These are phyloP conservation scores for Omphalotus olearius DNA, from an alignment of 1,284 basidiomycete species.

Conservation along the genomic window DNA sequence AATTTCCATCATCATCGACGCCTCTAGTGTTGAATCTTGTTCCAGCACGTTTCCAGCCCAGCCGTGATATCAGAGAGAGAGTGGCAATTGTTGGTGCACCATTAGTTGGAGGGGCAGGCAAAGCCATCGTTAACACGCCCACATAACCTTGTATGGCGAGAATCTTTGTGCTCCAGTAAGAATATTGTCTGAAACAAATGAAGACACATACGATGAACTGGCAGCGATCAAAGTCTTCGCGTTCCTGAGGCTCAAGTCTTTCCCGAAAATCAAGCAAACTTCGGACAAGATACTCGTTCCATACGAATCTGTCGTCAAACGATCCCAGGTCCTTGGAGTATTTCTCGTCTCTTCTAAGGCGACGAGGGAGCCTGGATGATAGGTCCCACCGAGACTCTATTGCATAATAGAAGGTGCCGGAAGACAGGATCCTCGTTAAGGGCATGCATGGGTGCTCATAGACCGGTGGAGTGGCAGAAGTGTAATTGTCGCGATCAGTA, in stretches of 20 bases:
- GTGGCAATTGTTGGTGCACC: slow-evolving; percentile 64
- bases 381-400: slow-evolving; percentile 83
- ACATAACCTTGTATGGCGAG: slow-evolving; percentile 93
- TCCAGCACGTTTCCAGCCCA: slow-evolving; percentile 94
- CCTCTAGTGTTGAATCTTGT: slow-evolving; percentile 97
- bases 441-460: slow-evolving; percentile 90
- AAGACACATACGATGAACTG: slow-evolving; percentile 69
- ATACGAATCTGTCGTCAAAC: slow-evolving; percentile 82
- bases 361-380: slow-evolving; percentile 71
- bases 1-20: slow-evolving; percentile 96
- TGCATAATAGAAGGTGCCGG: slow-evolving; percentile 93
- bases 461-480: slow-evolving; percentile 36
- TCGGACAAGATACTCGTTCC: slow-evolving; percentile 82
- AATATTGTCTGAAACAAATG: slow-evolving; percentile 18
- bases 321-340: slow-evolving; percentile 51
- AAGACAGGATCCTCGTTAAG: slow-evolving; percentile 87
- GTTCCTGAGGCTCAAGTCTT: slow-evolving; percentile 63
- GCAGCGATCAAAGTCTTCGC: slow-evolving; percentile 68
- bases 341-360: slow-evolving; percentile 50
- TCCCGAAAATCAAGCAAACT: slow-evolving; percentile 81
- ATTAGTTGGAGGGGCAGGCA: slow-evolving; percentile 70
- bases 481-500: slow-evolving; percentile 51
- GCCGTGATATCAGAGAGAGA: slow-evolving; percentile 77
- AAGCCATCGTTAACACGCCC: slow-evolving; percentile 65
- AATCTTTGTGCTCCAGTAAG: slow-evolving; percentile 38